Evolutionary conservation across 1,284 basidiomycete species (phyloP).

Genomic region (Trichosporon sp.): DNA sequence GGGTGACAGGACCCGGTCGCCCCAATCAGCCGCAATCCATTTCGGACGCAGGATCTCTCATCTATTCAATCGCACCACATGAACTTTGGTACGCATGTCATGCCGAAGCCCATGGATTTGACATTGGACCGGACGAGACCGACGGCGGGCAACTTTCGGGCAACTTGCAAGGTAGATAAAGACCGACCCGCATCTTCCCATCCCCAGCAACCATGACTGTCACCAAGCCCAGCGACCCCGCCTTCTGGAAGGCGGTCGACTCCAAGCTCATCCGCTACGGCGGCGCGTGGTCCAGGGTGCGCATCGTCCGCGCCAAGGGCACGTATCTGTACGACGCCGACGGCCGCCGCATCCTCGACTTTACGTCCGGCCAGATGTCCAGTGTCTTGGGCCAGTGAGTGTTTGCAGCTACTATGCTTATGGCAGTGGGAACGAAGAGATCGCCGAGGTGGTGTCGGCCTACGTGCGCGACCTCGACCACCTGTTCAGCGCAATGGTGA

Average conservation of each 20-base stretch:
- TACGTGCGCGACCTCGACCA: constrained; percentile 36
- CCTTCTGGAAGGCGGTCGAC: constrained; percentile 27
- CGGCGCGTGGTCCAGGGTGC: constrained; percentile 20
- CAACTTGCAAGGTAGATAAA: neutral
- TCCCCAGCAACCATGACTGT: neutral
- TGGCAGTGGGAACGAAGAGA: constrained; percentile 33
- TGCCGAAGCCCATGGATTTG: neutral
- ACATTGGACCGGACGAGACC: neutral
- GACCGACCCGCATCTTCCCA: neutral
- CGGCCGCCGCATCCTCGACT: constrained; percentile 38
- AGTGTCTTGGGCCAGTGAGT: constrained; percentile 32
- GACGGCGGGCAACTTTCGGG: neutral
- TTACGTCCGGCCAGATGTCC: constrained; percentile 38
- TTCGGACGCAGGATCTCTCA: no score
- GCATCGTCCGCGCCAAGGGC: constrained; percentile 24
- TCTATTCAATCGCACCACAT: no score
- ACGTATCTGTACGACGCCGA: constrained; percentile 27
- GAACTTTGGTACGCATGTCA: no score
- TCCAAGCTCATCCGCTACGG: constrained; percentile 26
- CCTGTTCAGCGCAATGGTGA: constrained; percentile 35
- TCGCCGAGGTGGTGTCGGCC: constrained; percentile 26
- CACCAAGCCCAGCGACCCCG: constrained; percentile 6
- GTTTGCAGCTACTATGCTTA: neutral
- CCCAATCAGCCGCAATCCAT: no score
- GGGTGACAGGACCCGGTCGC: no score